Base-by-base conservation (phyloP, 2,329 filamentous ascomycete genomes). In the Aspergillus novoparasiticus region DNA sequence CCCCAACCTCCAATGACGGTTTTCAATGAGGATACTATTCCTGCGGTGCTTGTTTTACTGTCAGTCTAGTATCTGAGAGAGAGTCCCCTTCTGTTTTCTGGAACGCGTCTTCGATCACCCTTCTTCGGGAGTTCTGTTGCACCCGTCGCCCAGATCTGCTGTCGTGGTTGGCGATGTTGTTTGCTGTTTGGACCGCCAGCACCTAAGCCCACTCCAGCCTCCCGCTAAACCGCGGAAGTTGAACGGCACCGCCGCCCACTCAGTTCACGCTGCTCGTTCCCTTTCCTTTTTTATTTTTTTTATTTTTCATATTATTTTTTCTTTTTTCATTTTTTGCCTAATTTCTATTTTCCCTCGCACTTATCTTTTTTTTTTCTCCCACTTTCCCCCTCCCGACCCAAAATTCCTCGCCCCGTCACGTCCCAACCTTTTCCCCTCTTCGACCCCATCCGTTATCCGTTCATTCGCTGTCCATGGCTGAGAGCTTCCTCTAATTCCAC, bases 211-310 rank as follows among this genome's bases (percentile, higher is more conserved):
- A 55, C 57, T 19, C 66, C 64, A 65, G 63, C 61, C 68, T 66
- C 67, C 66, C 63, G 63, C 66, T 69, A 70, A 66, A 70, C 69
- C 63, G 65, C 60, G 62, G 69, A 69, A 69, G 67, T 59, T 63
- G 54, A 67, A 61, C 59, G 59, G 64, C 64, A n/a, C 48, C 16
- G 26, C 26, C 12, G 46, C 46, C 26, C 46, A 30, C 26, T 50
- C 10, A 36, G 34, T 36, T 36, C 11, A 36, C 34, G 34, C 34
- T 36, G 34, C 34, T 39, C 5, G 14, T 39, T 39, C 36, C 36
- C 16, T 39, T 39, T 39, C 46, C 36, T 39, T 58, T 36, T 53
- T 26, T 6, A 41, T 28, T 53, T 53, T 45, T 59, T 43, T 46
- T 4, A 12, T 57, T 21, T 16, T 36, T 39, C 21, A 6, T 46